Evolutionary conservation across 441 rosid species (phyloP), one percentile per base, ranked within the genome.

Genomic region (Pelargonium australe): DNA sequence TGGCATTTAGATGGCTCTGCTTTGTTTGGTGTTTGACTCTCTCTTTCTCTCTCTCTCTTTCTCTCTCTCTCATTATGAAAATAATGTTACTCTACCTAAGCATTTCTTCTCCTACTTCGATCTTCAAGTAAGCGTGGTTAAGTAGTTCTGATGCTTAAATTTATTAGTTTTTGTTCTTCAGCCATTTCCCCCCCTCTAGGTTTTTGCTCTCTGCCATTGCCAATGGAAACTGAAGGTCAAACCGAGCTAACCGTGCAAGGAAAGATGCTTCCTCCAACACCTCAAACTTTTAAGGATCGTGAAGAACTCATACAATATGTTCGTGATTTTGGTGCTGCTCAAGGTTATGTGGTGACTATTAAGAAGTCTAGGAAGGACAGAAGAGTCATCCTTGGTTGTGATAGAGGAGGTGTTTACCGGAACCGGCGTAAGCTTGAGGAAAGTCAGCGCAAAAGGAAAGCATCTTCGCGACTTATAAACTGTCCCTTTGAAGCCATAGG

Each of bases 401-500:
- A 86, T 58, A 77, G 91, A 76, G 91, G 89, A 40, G 91, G 91
- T 41, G 83, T 80, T 31, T 85, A 83, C 72, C 81, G 91, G 47
- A 86, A 82, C 69, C 80, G 89, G 83, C 79, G 86, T 8, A 85
- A 83, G 80, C 64, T 73, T 63, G 84, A 80, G 19, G 87, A 86
- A 70, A 78, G 67, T 72, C 82, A 78, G 57, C 86, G 89, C 63
- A 83, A 83, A 78, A 83, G 89, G 73, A 86, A 85, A 76, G 77
- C 85, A 5, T 75, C 78, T 70, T 86, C 87, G 2, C 83, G 86
- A 7, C 89, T 86, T 37, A 86, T 83, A 45, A 85, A 86, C 75
- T 86, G 91, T 65, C 91, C 91, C 23, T 86, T 86, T 67, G 91
- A 86, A 75, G 89, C 84, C 62, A 57, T 83, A 23, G 91, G 91